Evolutionary conservation across 1,139 yeast genomes (phyloP).

Genomic region (Hemisphaericaspora subhashii): DNA sequence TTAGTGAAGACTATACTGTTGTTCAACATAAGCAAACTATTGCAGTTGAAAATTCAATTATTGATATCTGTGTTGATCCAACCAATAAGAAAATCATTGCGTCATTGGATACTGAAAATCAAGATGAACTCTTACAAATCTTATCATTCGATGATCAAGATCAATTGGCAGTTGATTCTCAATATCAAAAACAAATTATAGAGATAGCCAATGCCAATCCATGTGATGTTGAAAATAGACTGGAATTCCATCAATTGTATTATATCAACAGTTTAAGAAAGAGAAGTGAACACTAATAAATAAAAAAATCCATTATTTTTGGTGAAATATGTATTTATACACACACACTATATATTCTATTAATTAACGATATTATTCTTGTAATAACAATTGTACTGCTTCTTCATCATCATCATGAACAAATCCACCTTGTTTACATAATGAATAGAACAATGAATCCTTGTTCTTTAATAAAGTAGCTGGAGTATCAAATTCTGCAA

Average conservation of each 20-base stretch:
- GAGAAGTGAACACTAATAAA: slow-evolving; percentile 66
- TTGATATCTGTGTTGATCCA: slow-evolving; percentile 25
- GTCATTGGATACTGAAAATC: slow-evolving; percentile 45
- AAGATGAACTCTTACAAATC: slow-evolving; percentile 29
- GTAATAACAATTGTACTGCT: background rate
- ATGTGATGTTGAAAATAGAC: slow-evolving; percentile 35
- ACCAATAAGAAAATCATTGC: slow-evolving; percentile 34
- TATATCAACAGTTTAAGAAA: slow-evolving; percentile 67
- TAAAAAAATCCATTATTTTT: background rate
- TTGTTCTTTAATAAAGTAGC: slow-evolving; percentile 61
- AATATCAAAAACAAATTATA: slow-evolving; percentile 8
- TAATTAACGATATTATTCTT: background rate
- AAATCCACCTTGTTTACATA: slow-evolving; percentile 71
- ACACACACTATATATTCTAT: background rate
- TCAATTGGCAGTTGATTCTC: slow-evolving; percentile 9
- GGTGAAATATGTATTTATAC: slow-evolving; percentile 4
- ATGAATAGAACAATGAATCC: slow-evolving; percentile 72
- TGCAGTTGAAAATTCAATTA: slow-evolving; percentile 22
- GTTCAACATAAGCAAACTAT: slow-evolving; percentile 29
- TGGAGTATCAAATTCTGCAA: slow-evolving; percentile 88
- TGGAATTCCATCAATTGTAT: slow-evolving; percentile 64
- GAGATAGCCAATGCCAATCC: slow-evolving; percentile 25
- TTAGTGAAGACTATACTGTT: slow-evolving; percentile 20
- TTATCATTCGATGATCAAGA: slow-evolving; percentile 18
- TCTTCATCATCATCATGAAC: slow-evolving; percentile 20